Base-by-base conservation (phyloP, 2,329 filamentous ascomycete species). In the Aspergillus aculeatus region DNA sequence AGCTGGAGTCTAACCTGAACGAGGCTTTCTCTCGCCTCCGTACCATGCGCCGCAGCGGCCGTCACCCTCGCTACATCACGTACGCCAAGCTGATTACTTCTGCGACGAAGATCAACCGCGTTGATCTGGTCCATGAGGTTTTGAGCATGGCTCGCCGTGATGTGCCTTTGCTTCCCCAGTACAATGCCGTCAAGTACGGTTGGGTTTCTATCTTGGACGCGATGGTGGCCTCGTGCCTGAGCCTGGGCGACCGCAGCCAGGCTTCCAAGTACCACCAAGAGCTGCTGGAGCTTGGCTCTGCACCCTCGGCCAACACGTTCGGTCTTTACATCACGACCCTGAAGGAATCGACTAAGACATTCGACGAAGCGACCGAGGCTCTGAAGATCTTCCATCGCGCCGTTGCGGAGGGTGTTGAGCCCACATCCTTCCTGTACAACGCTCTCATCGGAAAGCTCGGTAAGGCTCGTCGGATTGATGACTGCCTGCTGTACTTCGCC, bases 281-380 rank as follows among this genome's bases (percentile, higher is more conserved):
- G 75, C 83, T 99, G 66, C 83, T 96, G 52, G 88, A 92, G 62
- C 95, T 98, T 82, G 94, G 94, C 51, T 88, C 90, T 61, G 89
- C 93, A 10, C 95, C 95, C 16, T 96, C 94, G 2, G 95, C 95
- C 48, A 99, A 99, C 81, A 99, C 95, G 0, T 99, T 96, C 68
- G 95, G 95, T 61, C 85, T 99, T 19, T 99, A 98, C 83, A 99
- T 99, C 78, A 98, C 96, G n/a, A 98, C 94, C 1, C 83, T 99
- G 62, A 97, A 98, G 81, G 94, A 96, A 73, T 96, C 92, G 0
- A 92, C 92, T 66, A 96, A 96, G 85, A 98, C 93, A 0, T 98
- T 97, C 66, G 95, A 99, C 71, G 95, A 99, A 76, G 95, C 95
- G 11, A 92, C 92, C 9, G 95, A 98, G 76, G 95, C 95, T 58